Evolutionary conservation across 768 basidiomycete genomes (phyloP).

Genomic region (Amanita rimosa): DNA sequence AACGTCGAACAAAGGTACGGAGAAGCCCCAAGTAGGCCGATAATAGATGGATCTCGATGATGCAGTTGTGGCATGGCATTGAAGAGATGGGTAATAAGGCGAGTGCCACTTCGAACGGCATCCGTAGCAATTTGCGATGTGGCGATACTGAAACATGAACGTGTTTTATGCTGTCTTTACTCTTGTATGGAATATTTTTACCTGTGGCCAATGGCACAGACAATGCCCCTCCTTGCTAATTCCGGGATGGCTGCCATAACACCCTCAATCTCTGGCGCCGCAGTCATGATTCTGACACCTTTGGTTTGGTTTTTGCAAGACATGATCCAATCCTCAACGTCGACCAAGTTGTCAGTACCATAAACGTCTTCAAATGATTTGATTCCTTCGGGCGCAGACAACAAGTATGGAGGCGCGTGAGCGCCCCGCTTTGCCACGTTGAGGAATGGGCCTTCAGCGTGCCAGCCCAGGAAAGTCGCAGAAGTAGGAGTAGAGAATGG

Average conservation of each 20-base stretch:
- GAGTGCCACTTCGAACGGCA: conserved; percentile 62
- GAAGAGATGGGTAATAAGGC: conserved; percentile 88
- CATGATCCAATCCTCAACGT: conserved; percentile 61
- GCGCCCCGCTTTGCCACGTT: conserved; percentile 76
- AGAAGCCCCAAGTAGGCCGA: conserved; percentile 75
- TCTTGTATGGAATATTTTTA: conserved; percentile 14
- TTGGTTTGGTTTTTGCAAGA: conserved; percentile 29
- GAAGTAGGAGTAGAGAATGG: conserved; percentile 54
- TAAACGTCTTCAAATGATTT: conserved; percentile 67
- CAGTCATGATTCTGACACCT: conserved; percentile 73
- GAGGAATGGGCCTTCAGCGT: conserved; percentile 86
- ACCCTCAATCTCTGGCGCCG: conserved; percentile 79
- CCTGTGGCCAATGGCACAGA: conserved; percentile 89
- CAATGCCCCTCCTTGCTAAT: conserved; percentile 52
- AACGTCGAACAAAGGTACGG: conserved; percentile 41
- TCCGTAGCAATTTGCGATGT: conserved; percentile 60
- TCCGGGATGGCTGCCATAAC: conserved; percentile 61
- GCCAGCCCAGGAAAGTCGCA: conserved; percentile 79
- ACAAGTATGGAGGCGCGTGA: conserved; percentile 59
- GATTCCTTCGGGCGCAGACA: conserved; percentile 51
- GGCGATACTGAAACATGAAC: conserved; percentile 41
- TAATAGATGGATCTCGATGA: conserved; percentile 86
- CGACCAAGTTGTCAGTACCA: conserved; percentile 50
- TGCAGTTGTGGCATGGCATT: conserved; percentile 89
- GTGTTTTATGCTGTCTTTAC: conserved; percentile 3